A percentile compares a stretch with the other conserved stretches of the same genome.
These are phyloP conservation scores for Allomyces javanicus DNA, from an alignment of 192 early-diverging fungal species.

Conservation along the genomic window DNA sequence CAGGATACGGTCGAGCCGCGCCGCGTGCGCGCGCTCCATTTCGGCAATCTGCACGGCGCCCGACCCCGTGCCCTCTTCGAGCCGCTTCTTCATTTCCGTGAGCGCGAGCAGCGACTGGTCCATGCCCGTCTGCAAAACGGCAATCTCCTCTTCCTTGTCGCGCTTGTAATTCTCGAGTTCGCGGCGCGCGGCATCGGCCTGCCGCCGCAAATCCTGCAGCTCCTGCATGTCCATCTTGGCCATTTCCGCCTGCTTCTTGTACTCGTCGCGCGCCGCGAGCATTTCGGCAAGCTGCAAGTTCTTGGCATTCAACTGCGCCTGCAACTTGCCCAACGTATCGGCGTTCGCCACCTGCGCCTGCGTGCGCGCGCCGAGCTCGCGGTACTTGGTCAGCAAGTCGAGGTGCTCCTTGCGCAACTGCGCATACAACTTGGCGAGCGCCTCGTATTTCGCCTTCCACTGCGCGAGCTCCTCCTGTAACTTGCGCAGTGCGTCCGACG, in stretches of 20 bases:
- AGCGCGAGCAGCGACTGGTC: conserved; percentile 58
- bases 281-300: conserved; percentile 66
- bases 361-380: conserved; percentile 41
- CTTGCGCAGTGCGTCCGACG: conserved; percentile 51
- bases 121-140: conserved; percentile 55
- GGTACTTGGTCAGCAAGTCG: conserved; percentile 78
- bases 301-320: conserved; percentile 49
- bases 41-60: conserved; percentile 28
- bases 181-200: conserved; percentile 17
- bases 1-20: conserved; percentile 50
- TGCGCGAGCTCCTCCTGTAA: conserved; percentile 84
- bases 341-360: conserved; percentile 58
- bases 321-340: conserved; percentile 60
- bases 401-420: conserved; percentile 89
- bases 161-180: conserved; percentile 7
- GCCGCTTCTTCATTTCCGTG: conserved; percentile 40
- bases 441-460: conserved; percentile 96
- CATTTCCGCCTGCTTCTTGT: conserved; percentile 64
- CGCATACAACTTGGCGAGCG: conserved; percentile 92
- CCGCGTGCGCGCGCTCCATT: conserved; percentile 38
- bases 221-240: conserved; percentile 45
- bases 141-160: conserved; percentile 63
- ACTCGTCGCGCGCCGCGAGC: conserved; percentile 75
- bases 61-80: not conserved
- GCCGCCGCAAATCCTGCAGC: conserved; percentile 16